Evolutionary conservation across 1,139 yeast genomes (phyloP), one percentile per base, ranked within the genome.

Genomic region (Debaryomycetaceae sp.): DNA sequence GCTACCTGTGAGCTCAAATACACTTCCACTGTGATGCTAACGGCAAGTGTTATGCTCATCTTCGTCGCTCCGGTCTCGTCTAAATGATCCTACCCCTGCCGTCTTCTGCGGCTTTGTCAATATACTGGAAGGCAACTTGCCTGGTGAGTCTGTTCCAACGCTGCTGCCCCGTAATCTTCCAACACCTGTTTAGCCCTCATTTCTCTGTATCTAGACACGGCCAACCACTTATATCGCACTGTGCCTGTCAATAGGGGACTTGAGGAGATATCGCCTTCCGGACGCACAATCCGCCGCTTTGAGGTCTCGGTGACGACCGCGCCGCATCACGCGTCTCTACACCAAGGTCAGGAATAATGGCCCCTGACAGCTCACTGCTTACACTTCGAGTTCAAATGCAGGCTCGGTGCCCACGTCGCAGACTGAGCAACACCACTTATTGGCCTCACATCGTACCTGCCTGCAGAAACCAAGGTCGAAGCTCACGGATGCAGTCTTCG

Each of bases 201-300:
- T 18, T 18, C 10, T n/a, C n/a, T n/a, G n/a, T n/a, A n/a, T 18
- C 10, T 10, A 22, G 16, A 11, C 15, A 22, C n/a, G 6, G 6
- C 24, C 11, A 15, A 16, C 11, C 34, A 40, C n/a, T 39, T 52
- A 2, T 29, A 41, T 2, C 37, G 51, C 18, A 37, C 49, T 8
- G 45, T 42, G 27, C 38, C 26, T 16, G 55, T 57, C 2, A 43
- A 46, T 8, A 33, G 51, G n/a, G 57, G 56, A 2, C 37, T 45
- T 28, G 51, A 52, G 27, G 45, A 45, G 28, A 28, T 39, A 5
- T 44, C 40, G 28, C 31, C 37, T 4, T 30, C 26, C 16, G 57
- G 56, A 4, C 32, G 33, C 2, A 29, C 49, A 10, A 14, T 48
- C 15, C 33, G 35, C 22, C 31, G 45, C 12, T 41, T 40, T 24